Evolutionary conservation across 257 asterid genomes (phyloP).

Genomic region (Ligustrum vulgare): DNA sequence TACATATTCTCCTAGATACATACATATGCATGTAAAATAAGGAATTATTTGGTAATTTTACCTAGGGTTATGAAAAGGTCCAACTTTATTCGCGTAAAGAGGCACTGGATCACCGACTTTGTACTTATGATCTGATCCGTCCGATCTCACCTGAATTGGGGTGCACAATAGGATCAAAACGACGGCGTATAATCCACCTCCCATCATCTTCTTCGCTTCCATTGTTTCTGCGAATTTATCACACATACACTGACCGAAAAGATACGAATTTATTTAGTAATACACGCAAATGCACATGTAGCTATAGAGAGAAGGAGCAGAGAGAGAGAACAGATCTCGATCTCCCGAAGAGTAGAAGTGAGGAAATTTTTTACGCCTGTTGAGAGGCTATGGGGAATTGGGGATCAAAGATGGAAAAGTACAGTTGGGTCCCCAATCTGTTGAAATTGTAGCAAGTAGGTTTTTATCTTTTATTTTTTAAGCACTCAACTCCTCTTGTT

Average conservation of each 20-base stretch:
- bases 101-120: slow-evolving; percentile 73
- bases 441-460: not conserved
- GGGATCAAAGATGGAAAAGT: not conserved
- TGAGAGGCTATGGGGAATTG: not conserved
- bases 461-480: too few relatives aligned
- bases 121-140: slow-evolving; percentile 76
- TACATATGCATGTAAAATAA: not conserved
- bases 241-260: not conserved
- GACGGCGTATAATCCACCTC: slow-evolving; percentile 27
- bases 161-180: slow-evolving; percentile 28
- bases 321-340: slow-evolving; percentile 29
- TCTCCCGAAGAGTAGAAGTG: slow-evolving; percentile 2
- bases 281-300: not conserved
- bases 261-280: not conserved
- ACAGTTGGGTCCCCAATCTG: not conserved
- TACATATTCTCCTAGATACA: not conserved
- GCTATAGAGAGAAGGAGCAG: not conserved
- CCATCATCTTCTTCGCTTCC: slow-evolving; percentile 6
- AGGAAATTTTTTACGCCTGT: not conserved
- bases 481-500: too few relatives aligned
- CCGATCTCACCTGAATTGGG: slow-evolving; percentile 46
- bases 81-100: slow-evolving; percentile 85
- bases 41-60: slow-evolving; percentile 7
- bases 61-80: slow-evolving; percentile 95
- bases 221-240: not conserved